A percentile compares a stretch with the other conserved stretches of the same genome.
Conservation (phyloP, 1,284 basidiomycete species). For the Tranzscheliella williamsii region DNA sequence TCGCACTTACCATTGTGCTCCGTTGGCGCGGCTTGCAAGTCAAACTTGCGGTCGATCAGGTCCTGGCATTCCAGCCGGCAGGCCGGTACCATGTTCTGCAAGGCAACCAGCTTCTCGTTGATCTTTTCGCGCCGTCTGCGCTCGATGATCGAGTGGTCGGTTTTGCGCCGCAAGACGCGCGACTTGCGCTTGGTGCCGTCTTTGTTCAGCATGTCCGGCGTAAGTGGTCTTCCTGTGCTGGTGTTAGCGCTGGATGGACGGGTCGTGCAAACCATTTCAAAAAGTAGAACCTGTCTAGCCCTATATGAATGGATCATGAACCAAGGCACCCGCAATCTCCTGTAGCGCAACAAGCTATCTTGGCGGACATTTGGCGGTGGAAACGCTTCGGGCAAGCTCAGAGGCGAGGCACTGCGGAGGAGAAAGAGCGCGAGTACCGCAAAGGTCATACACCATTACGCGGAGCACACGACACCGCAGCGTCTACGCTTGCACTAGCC, state of each 20-base stretch:
- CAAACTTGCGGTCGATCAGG: conserved; percentile 36
- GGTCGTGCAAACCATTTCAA: not conserved
- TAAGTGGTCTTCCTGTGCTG: too few relatives aligned
- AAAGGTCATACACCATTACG: conserved; percentile 5
- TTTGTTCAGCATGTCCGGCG: conserved; percentile 30
- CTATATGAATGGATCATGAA: too few relatives aligned
- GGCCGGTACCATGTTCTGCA: conserved; percentile 54
- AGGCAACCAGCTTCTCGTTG: conserved; percentile 56
- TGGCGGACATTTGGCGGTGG: too few relatives aligned
- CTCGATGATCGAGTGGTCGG: conserved; percentile 59
- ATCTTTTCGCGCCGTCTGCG: conserved; percentile 58
- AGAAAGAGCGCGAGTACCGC: conserved; percentile 28
- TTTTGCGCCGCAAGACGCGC: conserved; percentile 53
- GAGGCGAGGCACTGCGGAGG: too few relatives aligned
- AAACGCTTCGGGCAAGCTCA: too few relatives aligned
- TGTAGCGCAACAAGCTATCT: too few relatives aligned
- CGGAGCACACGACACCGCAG: conserved; percentile 21
- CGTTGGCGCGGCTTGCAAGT: not conserved
- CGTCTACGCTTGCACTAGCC: too few relatives aligned
- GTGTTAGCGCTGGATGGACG: not conserved
- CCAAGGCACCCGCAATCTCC: too few relatives aligned
- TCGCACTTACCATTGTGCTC: not conserved
- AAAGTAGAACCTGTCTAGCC: too few relatives aligned
- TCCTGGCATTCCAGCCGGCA: conserved; percentile 54
- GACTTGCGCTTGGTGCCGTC: conserved; percentile 42